phyloP scores from a whole-genome alignment of 352 stramenopile species.

The Phytophthora melonis region DNA sequence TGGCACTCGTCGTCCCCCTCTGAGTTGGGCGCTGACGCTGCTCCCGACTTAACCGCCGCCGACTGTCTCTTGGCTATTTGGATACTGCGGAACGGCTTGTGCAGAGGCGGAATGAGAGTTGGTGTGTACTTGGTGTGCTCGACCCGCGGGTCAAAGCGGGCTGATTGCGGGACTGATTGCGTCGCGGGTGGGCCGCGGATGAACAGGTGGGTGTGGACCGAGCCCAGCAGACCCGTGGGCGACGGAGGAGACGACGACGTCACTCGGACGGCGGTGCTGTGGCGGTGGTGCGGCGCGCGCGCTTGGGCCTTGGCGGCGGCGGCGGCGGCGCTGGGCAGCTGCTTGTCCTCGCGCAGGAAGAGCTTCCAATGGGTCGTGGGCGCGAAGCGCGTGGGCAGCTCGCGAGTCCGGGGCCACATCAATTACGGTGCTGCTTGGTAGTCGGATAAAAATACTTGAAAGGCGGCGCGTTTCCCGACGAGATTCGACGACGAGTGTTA shows the following conservation, averaged over 20 bases:
- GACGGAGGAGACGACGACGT: slow-evolving; percentile 1
- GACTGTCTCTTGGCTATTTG: slow-evolving; percentile 18
- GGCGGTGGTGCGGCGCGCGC: slow-evolving; percentile 34
- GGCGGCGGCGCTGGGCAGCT: slow-evolving; percentile 23
- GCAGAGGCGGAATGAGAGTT: slow-evolving; percentile 27
- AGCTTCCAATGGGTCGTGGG: slow-evolving; percentile 40
- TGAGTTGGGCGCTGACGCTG: background rate
- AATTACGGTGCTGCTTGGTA: too few relatives aligned
- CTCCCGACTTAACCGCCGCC: background rate
- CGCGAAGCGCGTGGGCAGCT: slow-evolving; percentile 44
- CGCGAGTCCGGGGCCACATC: slow-evolving; percentile 45
- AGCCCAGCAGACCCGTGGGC: slow-evolving; percentile 19
- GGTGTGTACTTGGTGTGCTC: slow-evolving; percentile 24
- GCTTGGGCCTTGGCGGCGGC: slow-evolving; percentile 24
- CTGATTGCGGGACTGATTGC: slow-evolving; percentile 11
- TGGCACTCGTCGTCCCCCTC: slow-evolving; percentile 36
- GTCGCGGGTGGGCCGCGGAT: slow-evolving; percentile 5
- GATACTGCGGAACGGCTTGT: slow-evolving; percentile 36
- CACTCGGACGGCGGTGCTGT: slow-evolving; percentile 37
- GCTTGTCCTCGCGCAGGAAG: slow-evolving; percentile 37
- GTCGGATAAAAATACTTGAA: slow-evolving; percentile 20
- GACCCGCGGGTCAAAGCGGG: slow-evolving; percentile 15
- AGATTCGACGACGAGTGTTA: background rate
- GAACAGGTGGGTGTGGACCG: slow-evolving; percentile 33
- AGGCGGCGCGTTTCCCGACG: background rate